Conservation (phyloP, 2,329 filamentous ascomycete genomes). For the Dactylellina leptospora region DNA sequence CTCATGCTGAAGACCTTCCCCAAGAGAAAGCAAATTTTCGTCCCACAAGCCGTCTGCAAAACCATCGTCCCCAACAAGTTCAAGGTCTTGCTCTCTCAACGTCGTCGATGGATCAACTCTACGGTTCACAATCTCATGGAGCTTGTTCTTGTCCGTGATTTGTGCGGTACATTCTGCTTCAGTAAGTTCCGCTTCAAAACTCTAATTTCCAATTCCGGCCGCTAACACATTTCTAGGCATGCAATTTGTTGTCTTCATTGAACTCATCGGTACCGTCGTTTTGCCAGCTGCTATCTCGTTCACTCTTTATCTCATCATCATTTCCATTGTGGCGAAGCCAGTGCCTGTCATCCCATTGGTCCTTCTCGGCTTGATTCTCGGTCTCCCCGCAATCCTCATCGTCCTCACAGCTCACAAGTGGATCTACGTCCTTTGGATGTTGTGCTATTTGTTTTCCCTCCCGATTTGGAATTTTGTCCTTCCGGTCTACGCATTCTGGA, state of each 20-base stretch:
- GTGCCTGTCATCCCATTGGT: slow-evolving; percentile 80
- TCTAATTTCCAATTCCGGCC: slow-evolving; percentile 7
- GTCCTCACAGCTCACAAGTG: slow-evolving; percentile 90
- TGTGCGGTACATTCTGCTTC: slow-evolving; percentile 99
- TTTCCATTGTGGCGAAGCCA: slow-evolving; percentile 56
- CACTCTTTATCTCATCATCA: slow-evolving; percentile 81
- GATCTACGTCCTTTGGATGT: slow-evolving; percentile 95
- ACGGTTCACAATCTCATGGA: slow-evolving; percentile 99
- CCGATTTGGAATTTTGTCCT: slow-evolving; percentile 98
- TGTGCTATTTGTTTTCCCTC: slow-evolving; percentile 90
- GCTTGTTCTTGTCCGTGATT: slow-evolving; percentile 89
- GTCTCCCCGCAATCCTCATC: slow-evolving; percentile 90
- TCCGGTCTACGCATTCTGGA: slow-evolving; percentile 95
- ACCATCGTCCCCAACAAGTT: slow-evolving; percentile 95
- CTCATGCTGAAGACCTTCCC: slow-evolving; percentile 99
- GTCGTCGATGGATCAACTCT: slow-evolving; percentile 98
- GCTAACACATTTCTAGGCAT: slow-evolving; percentile 64
- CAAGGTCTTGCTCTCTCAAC: slow-evolving; percentile 88
- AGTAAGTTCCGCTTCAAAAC: slow-evolving; percentile 63
- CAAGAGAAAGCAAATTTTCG: slow-evolving; percentile 98
- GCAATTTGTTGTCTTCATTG: slow-evolving; percentile 98
- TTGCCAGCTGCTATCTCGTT: slow-evolving; percentile 96
- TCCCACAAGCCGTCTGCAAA: slow-evolving; percentile 98
- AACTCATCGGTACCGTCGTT: slow-evolving; percentile 91
- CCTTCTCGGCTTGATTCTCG: slow-evolving; percentile 86